These are phyloP conservation scores for Asterella californica DNA, from an alignment of 225 moss, liverwort and hornwort genomes.

Conservation along the genomic window DNA sequence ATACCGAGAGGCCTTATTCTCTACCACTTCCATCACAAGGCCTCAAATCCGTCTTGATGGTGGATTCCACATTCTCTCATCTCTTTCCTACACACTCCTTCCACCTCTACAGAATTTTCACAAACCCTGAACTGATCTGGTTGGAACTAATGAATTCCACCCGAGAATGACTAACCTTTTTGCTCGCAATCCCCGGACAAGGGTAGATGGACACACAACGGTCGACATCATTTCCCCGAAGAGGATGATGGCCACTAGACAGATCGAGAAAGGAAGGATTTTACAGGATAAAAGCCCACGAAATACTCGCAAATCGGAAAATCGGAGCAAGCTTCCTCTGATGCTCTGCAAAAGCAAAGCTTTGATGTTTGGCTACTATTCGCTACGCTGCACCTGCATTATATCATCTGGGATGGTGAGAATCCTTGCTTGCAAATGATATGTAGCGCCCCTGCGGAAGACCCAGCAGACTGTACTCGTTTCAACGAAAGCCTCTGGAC, in stretches of 20 bases:
- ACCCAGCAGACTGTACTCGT: neutral
- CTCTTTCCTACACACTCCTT: neutral
- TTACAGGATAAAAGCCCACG: neutral
- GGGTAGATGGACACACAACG: constrained; percentile 1
- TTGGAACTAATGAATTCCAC: neutral
- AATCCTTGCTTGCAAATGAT: neutral
- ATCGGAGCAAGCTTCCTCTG: constrained; percentile 2
- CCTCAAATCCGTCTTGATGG: neutral
- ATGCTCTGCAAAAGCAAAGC: too few relatives aligned
- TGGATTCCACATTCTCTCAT: neutral
- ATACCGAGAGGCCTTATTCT: constrained; percentile 2
- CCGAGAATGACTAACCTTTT: neutral
- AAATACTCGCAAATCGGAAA: constrained; percentile 14
- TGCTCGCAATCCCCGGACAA: neutral
- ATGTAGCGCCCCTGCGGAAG: neutral
- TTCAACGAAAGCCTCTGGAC: neutral
- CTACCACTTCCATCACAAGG: neutral
- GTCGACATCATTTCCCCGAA: constrained; percentile 1
- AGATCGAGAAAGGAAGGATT: neutral
- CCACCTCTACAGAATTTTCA: constrained; percentile 1
- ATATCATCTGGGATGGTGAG: neutral
- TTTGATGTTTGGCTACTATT: neutral
- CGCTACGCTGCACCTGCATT: neutral
- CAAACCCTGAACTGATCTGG: neutral
- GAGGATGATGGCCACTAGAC: neutral